Evolutionary conservation across 768 basidiomycete genomes (phyloP).

Genomic region (Lactifluus pinguis): DNA sequence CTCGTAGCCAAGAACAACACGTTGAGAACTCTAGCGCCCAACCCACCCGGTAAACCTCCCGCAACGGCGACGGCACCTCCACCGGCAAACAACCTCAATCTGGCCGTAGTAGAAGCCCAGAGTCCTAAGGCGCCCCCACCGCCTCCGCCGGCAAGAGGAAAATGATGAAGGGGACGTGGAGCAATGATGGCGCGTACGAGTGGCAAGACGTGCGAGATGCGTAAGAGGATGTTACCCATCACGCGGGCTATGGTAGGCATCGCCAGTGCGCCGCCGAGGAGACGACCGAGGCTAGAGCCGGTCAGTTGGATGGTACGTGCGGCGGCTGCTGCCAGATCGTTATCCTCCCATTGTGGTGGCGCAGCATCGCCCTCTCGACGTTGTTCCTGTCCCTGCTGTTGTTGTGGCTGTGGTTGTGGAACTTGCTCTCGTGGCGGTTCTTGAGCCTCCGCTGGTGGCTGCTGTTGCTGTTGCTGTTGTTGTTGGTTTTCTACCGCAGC

Average conservation of each 20-base stretch:
- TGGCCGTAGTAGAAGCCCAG: not conserved
- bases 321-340: conserved; percentile 38
- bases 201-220: conserved; percentile 39
- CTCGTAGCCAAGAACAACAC: conserved; percentile 41
- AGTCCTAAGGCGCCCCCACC: not conserved
- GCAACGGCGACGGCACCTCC: not conserved
- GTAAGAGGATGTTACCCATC: conserved; percentile 55
- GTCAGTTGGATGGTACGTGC: conserved; percentile 51
- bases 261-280: conserved; percentile 60
- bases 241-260: conserved; percentile 55
- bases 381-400: not conserved
- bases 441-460: no score
- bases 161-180: not conserved
- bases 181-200: conserved; percentile 28
- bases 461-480: not conserved
- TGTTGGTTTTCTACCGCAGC: not conserved
- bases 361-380: not conserved
- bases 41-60: not conserved
- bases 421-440: not conserved
- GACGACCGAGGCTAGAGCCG: conserved; percentile 51
- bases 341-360: conserved; percentile 14
- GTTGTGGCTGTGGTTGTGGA: not conserved
- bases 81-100: not conserved
- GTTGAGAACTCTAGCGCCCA: conserved; percentile 22
- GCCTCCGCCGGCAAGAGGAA: no score